Conservation (phyloP, 805 yeast species). For the Metschnikowia similis region DNA sequence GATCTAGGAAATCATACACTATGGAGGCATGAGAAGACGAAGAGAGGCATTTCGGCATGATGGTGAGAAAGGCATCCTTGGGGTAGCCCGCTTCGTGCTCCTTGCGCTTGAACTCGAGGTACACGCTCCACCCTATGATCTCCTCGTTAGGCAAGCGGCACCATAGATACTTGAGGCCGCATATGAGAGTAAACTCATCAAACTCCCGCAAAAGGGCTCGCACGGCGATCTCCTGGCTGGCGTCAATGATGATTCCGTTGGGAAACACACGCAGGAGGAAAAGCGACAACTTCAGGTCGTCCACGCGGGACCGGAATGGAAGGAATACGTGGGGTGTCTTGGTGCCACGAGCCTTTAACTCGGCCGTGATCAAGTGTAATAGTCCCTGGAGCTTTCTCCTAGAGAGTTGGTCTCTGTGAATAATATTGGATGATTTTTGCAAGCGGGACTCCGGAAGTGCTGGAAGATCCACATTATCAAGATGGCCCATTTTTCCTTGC, state of each 20-base stretch:
- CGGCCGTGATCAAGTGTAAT: constrained; percentile 67
- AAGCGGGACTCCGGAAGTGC: constrained; percentile 11
- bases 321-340: constrained; percentile 70
- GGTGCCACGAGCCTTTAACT: constrained; percentile 55
- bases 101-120: constrained; percentile 59
- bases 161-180: constrained; percentile 82
- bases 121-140: constrained; percentile 82
- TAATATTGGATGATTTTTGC: constrained; percentile 5
- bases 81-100: constrained; percentile 69
- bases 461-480: constrained; percentile 14
- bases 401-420: constrained; percentile 41
- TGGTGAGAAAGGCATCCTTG: constrained; percentile 66
- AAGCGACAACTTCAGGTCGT: constrained; percentile 53
- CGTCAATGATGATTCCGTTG: constrained; percentile 42
- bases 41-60: constrained; percentile 79
- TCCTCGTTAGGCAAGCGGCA: constrained; percentile 75
- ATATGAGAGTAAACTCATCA: constrained; percentile 68
- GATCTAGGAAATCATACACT: constrained; percentile 81
- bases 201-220: constrained; percentile 42
- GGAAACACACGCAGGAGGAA: constrained; percentile 60
- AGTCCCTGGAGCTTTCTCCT: constrained; percentile 64
- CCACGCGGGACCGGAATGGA: constrained; percentile 71
- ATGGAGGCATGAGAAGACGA: constrained; percentile 88
- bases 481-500: constrained; percentile 2
- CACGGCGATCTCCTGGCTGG: constrained; percentile 30